Evolutionary conservation across 129 eudicot genomes (phyloP), one percentile per base, ranked within the genome.

Genomic region (Flaveria sonorensis): DNA sequence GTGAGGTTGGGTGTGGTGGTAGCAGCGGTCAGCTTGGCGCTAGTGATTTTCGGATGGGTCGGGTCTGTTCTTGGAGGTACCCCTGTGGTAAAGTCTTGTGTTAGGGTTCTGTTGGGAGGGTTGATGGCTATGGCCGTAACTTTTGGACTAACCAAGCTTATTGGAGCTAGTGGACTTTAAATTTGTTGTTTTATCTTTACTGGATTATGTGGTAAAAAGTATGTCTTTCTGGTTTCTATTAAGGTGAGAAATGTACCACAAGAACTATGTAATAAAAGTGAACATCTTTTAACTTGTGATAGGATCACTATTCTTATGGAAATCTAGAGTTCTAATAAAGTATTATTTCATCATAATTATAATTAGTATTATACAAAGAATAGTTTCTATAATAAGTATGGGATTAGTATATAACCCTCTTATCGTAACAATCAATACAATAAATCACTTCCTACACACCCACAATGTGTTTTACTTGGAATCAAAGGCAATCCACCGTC

Each of bases 1-100:
- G 81, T 70, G 47, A 63, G 90, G 79, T 3, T 80, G 36, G 81
- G 85, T 0, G 81, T 70, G 72, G 85, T 82, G 82, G 81, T 75
- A 3, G 81, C 75, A 18, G 47, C 77, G 0, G 85, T 81, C 50
- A 76, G 81, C 39, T 42, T 81, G 60, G 81, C 77, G 28, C 77
- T 81, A 4, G 63, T 77, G 40, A 55, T 51, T 55, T 82, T 82
- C 59, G 85, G 81, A 47, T 56, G 66, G 75, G 36, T 75, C 13
- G 77, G 81, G 50, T 63, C 81, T 18, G 14, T 62, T 24, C 56
- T 77, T 30, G 85, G 85, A 56, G 73, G 78, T 11, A 73, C 76
- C 9, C 80, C 81, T 14, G n/a, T 30, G 65, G 81, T 77, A 10
- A 76, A 82, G 79, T 71, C 85, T 24, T 70, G 51, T 47, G 24